Percentiles rank a stretch among this genome's conserved stretches.
phyloP scores from a whole-genome alignment of 2,329 filamentous ascomycete species.

The Cordyceps tenuipes region DNA sequence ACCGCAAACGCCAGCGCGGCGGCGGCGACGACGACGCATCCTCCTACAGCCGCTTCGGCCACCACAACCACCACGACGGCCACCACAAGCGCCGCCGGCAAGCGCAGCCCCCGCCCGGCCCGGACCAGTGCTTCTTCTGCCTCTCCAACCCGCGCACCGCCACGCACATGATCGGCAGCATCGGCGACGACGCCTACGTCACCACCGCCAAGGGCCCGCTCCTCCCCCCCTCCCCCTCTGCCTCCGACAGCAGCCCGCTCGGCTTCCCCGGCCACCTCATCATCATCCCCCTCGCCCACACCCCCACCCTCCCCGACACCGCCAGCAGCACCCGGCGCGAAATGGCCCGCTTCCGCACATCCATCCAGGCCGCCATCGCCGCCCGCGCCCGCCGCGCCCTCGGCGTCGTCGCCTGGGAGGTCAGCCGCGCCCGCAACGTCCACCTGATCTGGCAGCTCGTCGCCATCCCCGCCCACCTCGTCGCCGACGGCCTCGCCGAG shows the following conservation, averaged over 20 bases:
- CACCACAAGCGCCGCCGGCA: constrained; percentile 31
- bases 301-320: constrained; percentile 60
- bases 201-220: constrained; percentile 90
- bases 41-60: constrained; percentile 42
- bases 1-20: constrained; percentile 48
- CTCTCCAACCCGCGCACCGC: constrained; percentile 77
- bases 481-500: constrained; percentile 69
- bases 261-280: constrained; percentile 78
- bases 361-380: constrained; percentile 69
- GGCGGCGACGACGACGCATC: constrained; percentile 24
- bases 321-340: constrained; percentile 60
- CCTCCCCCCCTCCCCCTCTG: constrained; percentile 55
- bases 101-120: constrained; percentile 56
- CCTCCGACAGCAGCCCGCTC: constrained; percentile 43
- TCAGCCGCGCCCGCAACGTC: constrained; percentile 71
- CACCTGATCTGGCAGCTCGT: constrained; percentile 94
- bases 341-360: constrained; percentile 72
- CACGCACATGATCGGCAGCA: constrained; percentile 81
- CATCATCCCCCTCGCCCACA: constrained; percentile 80
- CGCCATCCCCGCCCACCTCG: constrained; percentile 60
- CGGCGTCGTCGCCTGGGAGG: constrained; percentile 86
- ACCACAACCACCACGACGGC: constrained; percentile 30
- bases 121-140: constrained; percentile 89
- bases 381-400: constrained; percentile 48
- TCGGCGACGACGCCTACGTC: constrained; percentile 79